Evolutionary conservation across 1,284 basidiomycete genomes (phyloP), one percentile per base, ranked within the genome.

Genomic region (Phylloboletellus chloephorus): DNA sequence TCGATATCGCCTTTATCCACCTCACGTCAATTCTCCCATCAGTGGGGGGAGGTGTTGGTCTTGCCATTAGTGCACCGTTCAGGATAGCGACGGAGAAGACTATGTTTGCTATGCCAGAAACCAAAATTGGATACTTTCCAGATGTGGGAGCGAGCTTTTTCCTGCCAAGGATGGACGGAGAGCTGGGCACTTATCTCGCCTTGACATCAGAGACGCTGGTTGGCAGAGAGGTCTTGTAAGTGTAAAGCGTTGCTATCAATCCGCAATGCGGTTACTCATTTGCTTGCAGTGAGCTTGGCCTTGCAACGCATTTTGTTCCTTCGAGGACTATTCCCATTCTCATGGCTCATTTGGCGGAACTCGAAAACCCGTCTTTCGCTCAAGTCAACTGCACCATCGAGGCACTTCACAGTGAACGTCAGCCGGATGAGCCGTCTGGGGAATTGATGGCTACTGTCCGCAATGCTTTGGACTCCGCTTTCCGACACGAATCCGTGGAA

Each of bases 31-130:
- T 23, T 39, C 51, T 44, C 32, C 28, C 45, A 40, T 28, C 49
- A 93, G 92, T 98, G 88, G 96, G 96, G 29, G 96, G 96, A 43
- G 96, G 96, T 37, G 89, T 90, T 23, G 96, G 96, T 34, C 77
- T 98, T 39, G 77, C 82, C 22, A 79, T 87, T n/a, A 81, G 88
- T 49, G 94, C 93, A 4, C 78, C 83, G 0, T 92, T 98, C 67
- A 78, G 96, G 48, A 77, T 99, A 44, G 94, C 94, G 3, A 98
- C 96, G 3, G 92, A 97, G 64, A 87, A 87, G 31, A 97, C 95
- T 0, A 49, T 76, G 1, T 89, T 94, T 60, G 88, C 93, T n/a
- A 98, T 98, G 95, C 96, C 96, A 24, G 93, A 97, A 67, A 89
- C 89, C 16, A 91, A 88, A 60, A 94, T 95, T 50, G 92, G 88